Base-by-base conservation (phyloP, 805 yeast species). In the Nakazawaea wickerhamii region DNA sequence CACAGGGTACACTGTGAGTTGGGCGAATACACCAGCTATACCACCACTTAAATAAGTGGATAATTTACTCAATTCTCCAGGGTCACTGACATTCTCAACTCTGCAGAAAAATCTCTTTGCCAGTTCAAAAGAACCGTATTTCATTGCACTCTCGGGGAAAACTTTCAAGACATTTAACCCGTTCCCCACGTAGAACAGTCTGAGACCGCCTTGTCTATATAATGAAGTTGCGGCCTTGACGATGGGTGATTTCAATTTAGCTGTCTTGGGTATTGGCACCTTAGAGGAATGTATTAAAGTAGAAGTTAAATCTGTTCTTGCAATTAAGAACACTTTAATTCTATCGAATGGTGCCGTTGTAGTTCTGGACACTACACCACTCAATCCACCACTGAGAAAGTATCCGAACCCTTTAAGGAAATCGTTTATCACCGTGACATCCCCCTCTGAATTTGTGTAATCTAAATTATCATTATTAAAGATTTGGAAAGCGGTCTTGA, bases 321-420 rank as follows among this genome's bases (percentile, higher is more conserved):
- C 97, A 54, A 93, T 93, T 38, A 93, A 67, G 53, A 86, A 93
- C 11, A 93, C 98, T 59, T 93, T 93, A 18, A 93, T 77, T 58
- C 99, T 75, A 61, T 93, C 99, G 50, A 93, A 86, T 9, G 99
- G 99, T 0, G 98, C 99, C 0, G 99, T 93, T 53, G 93, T 84
- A 0, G 98, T 89, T 64, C 99, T 79, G 11, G 96, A 88, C 4
- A 93, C 84, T 2, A 91, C 99, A 2, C 99, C 99, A 1, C 96
- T 85, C 17, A 90, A 61, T 0, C 99, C 99, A 30, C 99, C 99
- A 1, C 96, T 95, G 26, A 90, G 64, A 56, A 93, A 93, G 61
- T 79, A 93, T 1, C 97, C 96, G 48, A 88, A 73, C 25, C 96
- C 95, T 56, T 84, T 79, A 38, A 85, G 63, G 41, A 85, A 73